Base-by-base conservation (phyloP, 352 stramenopile species). In the Phytophthora meadii region DNA sequence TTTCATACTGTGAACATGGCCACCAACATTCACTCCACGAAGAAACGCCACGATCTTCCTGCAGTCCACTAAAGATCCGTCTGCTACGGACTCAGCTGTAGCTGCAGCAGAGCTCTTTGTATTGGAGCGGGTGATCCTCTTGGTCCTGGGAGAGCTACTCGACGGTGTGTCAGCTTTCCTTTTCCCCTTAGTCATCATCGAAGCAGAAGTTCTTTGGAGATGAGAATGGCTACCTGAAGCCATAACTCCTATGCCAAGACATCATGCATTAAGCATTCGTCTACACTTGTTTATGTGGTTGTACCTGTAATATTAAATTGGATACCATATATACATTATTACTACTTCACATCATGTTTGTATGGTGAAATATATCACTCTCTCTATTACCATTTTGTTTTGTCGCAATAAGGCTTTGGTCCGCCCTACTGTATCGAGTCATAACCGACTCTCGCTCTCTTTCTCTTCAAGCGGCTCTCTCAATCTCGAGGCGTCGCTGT, bases 1-100 rank as follows among this genome's bases (percentile, higher is more conserved):
- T 34, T 68, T 62, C 69, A 77, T 77, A 50, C 69, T 74, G 46
- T 77, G 69, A 14, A 61, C 49, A 15, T 65, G 69, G 2, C 69
- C 69, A 5, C 59, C 60, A n/a, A 77, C 46, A 39, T 77, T 77
- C 8, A 77, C 69, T 22, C 65, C 69, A 12, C 69, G 69, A 22
- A 77, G 69, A 44, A 77, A 77, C 39, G 65, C 60, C 45, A 74
- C 68, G 37, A 70, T 55, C 54, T 70, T 68, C 11, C 19, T 44
- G 49, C 36, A 14, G 30, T 10, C 9, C 30, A 14, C 30, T 11
- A 9, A 12, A 36, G 30, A 36, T 36, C 30, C 6, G 27, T 5
- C 8, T 36, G 30, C 36, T 17, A 53, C 28, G 1, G 37, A 19
- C 17, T 54, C 42, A 6, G 30, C 51, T 36, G 30, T 25, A 49